Percentiles rank a stretch among this genome's conserved stretches.
Evolutionary conservation across 345 rosid species (phyloP).

Genomic region (Angophora floribunda): DNA sequence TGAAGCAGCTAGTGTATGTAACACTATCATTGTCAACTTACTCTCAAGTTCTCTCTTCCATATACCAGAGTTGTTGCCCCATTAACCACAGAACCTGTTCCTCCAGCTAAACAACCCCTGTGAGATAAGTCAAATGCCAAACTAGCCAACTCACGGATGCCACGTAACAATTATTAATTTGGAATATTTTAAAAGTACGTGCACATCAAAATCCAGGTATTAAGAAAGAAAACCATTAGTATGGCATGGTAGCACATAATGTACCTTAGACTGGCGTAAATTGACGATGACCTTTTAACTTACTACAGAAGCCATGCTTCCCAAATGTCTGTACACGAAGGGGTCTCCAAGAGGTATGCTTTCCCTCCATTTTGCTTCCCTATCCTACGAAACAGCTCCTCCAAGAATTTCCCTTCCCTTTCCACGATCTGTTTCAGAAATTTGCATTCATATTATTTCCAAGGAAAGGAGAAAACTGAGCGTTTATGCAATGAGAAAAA

Average conservation of each 20-base stretch:
- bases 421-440: slow-evolving; percentile 38
- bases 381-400: slow-evolving; percentile 33
- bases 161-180: background rate
- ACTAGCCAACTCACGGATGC: slow-evolving; percentile 51
- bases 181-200: too few relatives aligned
- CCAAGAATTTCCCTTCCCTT: slow-evolving; percentile 56
- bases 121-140: slow-evolving; percentile 63
- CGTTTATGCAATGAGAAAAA: too few relatives aligned
- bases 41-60: slow-evolving; percentile 52
- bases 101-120: slow-evolving; percentile 61
- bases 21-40: slow-evolving; percentile 10
- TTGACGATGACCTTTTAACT: slow-evolving; percentile 59
- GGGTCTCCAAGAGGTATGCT: slow-evolving; percentile 41
- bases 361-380: slow-evolving; percentile 40
- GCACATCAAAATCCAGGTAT: too few relatives aligned
- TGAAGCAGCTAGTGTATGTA: background rate
- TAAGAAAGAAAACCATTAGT: too few relatives aligned
- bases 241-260: background rate
- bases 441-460: too few relatives aligned
- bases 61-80: slow-evolving; percentile 62
- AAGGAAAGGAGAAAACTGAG: too few relatives aligned
- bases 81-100: slow-evolving; percentile 61
- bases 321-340: slow-evolving; percentile 55
- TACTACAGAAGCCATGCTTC: slow-evolving; percentile 65
- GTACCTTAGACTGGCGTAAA: slow-evolving; percentile 55